Evolutionary conservation across 495 filamentous ascomycete genomes (phyloP), one percentile per base, ranked within the genome.

Genomic region (Aspergillus hancockii): DNA sequence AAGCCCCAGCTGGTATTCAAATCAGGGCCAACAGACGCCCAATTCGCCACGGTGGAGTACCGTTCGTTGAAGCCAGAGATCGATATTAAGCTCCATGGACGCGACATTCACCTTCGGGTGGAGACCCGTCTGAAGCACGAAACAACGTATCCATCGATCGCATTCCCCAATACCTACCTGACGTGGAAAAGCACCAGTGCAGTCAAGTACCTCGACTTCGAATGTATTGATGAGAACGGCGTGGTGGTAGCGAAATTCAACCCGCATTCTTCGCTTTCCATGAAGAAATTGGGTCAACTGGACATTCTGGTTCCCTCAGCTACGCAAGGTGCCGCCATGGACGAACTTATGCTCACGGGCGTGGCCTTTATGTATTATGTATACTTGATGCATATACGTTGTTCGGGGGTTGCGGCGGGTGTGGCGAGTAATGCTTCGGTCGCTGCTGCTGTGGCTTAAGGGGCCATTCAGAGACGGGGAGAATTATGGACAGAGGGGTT

Each of bases 131-230:
- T 61, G 31, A 55, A 55, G 8, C 41, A 55, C 32, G 53, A 55
- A 40, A 54, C 45, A n/a, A 46, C 18, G 4, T 61, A 31, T 16
- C n/a, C 18, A 21, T 61, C 58, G 13, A 52, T 49, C 5, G 54
- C 58, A 8, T 22, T 56, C 28, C 16, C 46, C 14, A 55, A 51
- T 19, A 32, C n/a, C 4, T 9, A 36, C 13, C n/a, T 55, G 9
- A 46, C 46, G 1, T 61, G 58, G 58, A 55, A 52, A 46, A 52
- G 46, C 46, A 53, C 34, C 22, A 56, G 45, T n/a, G 53, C 40
- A 6, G 30, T 46, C 34, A 61, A 61, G 21, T 12, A 50, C 31
- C 22, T 61, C 23, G 58, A 61, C n/a, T 55, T 61, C 31, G 58
- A 61, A 54, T 41, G 54, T 16, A 43, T 47, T 9, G 58, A 61